Base-by-base conservation (phyloP, 1,284 basidiomycete species). In the Moesziomyces aphidis region DNA sequence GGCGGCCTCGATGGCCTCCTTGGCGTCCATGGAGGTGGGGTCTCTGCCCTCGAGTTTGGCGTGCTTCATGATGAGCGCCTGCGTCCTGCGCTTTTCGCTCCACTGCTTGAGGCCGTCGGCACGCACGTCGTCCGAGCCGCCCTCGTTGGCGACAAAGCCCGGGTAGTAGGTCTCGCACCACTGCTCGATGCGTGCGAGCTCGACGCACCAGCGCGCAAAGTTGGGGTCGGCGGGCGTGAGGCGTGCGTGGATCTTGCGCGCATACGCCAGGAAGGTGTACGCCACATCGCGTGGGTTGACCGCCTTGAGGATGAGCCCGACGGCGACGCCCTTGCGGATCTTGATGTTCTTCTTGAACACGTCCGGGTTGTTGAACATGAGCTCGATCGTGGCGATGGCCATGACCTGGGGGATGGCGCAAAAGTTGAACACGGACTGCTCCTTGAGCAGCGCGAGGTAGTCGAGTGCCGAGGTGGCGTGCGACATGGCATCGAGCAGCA, bases 391-490 rank as follows among this genome's bases (percentile, higher is more conserved):
- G 7, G 97, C 95, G 77, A 99, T 92, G 0, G 96, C 95, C 96
- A 99, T 98, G 23, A 91, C 90, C 36, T 93, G 93, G 11, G 96
- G 96, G 66, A 98, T 94, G 4, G 96, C 94, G 79, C 93, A 95
- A 86, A 99, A 99, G 86, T 94, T 94, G 88, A 99, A 99, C 28
- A 97, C 90, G 64, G 89, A 92, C 86, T 98, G 96, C 86, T 93
- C 95, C 85, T 90, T 91, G 78, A 99, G 87, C 51, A 97, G 85
- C 26, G 90, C 88, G 74, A 99, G 88, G 85, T 98, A 99, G 85
- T 99, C 96, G 78, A 99, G 87, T 9, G 92, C 88, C 81, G 95
- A 93, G 19, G 90, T 90, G 13, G 92, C 89, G 81, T 98, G 95
- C 46, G 91, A 87, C 61, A 99, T 88, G 17, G 93, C 93, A 84